Percentiles rank a stretch among this genome's conserved stretches.
phyloP scores from a whole-genome alignment of 164 flowering plant species.

The Taxillus chinensis region DNA sequence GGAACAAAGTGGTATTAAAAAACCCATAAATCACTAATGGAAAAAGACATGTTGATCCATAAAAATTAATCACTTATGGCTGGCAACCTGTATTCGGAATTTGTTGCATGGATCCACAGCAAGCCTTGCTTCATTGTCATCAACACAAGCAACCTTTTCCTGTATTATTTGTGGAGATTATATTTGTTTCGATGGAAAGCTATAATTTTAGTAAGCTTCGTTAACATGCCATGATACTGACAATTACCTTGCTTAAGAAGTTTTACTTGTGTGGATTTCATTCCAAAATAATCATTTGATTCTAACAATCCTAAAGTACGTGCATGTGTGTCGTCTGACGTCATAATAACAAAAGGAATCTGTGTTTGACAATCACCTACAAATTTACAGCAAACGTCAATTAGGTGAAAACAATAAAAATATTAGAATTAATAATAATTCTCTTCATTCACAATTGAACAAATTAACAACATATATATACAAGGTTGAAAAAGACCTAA shows the following conservation, averaged over 20 bases:
- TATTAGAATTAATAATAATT: neutral
- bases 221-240: neutral
- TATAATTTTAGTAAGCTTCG: neutral
- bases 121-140: slow-evolving; percentile 91
- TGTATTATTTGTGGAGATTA: slow-evolving; percentile 14
- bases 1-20: neutral
- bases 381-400: slow-evolving; percentile 7
- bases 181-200: neutral
- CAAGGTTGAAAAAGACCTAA: too few species aligned
- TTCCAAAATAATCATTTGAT: slow-evolving; percentile 86
- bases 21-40: neutral
- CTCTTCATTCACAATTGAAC: too few species aligned
- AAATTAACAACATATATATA: too few species aligned
- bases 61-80: neutral
- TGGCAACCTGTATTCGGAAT: slow-evolving; percentile 91
- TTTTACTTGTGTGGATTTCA: slow-evolving; percentile 73
- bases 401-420: neutral
- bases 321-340: slow-evolving; percentile 93
- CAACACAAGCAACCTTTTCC: slow-evolving; percentile 98
- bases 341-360: slow-evolving; percentile 91
- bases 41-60: neutral
- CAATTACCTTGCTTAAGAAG: slow-evolving; percentile 85
- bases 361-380: slow-evolving; percentile 42
- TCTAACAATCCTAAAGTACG: slow-evolving; percentile 64
- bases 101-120: slow-evolving; percentile 74